Evolutionary conservation across 2,329 filamentous ascomycete genomes (phyloP), one percentile per base, ranked within the genome.

Genomic region (Penicillium sp.): DNA sequence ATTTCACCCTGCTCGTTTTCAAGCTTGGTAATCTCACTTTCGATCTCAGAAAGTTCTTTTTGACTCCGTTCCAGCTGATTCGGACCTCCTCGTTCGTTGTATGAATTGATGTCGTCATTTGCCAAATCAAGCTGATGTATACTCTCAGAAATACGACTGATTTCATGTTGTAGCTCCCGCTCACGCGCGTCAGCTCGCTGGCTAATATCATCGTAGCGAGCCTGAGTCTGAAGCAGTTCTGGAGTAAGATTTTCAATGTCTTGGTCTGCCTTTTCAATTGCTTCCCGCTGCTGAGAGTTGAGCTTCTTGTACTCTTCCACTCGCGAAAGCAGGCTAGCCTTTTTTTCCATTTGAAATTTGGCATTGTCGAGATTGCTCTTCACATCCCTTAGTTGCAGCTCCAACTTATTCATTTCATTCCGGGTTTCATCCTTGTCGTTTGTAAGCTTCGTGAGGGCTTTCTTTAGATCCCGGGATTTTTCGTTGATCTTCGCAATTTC

Each of bases 341-440:
- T 95, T 64, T 85, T 87, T 59, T 93, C 87, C 16, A 96, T 71
- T 53, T 89, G 80, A 41, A 83, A 81, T 32, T 76, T 73, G 1
- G 84, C 79, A 35, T 76, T 77, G 51, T 75, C 81, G 35, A 95
- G 72, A 48, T 84, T 84, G 56, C 82, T 83, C 43, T 75, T 78
- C 27, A 85, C 69, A 61, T 93, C 84, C 54, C 84, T 82, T 42
- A 80, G 74, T 56, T 92, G 81, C 3, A 92, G 72, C 62, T 95
- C 87, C 16, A 93, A 70, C 11, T 72, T 70, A 46, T 75, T 83
- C 38, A 92, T 74, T 23, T 78, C 70, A 46, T 79, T 78, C 41
- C 80, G 80, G 37, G 79, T 74, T 26, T 84, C 79, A 49, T 95
- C 85, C 49, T 77, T 80, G 22, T 92, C 85, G 9, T 66, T 68